Percentiles rank a stretch among this genome's conserved stretches.
phyloP scores from a whole-genome alignment of 768 basidiomycete species.

The Lepiota venenata region DNA sequence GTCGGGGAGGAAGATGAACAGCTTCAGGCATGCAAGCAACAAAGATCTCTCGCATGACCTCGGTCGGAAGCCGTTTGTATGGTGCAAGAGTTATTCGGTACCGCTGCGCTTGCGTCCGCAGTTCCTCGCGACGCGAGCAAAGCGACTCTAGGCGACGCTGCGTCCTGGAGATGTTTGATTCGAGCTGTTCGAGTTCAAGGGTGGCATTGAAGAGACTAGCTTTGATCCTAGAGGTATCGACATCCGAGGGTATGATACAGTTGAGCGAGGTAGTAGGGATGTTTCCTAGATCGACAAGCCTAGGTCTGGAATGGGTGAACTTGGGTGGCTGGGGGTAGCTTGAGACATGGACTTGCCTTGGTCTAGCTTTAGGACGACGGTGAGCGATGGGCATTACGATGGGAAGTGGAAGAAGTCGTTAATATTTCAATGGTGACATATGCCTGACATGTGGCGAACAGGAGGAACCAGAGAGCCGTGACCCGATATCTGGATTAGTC shows the following conservation, averaged over 20 bases:
- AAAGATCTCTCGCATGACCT: slow-evolving; percentile 17
- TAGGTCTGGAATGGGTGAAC: background rate
- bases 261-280: slow-evolving; percentile 2
- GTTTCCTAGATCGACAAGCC: slow-evolving; percentile 5
- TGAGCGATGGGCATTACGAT: slow-evolving; percentile 8
- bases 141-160: slow-evolving; percentile 7
- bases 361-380: background rate
- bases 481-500: slow-evolving; percentile 3
- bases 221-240: slow-evolving; percentile 1
- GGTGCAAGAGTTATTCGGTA: slow-evolving; percentile 19
- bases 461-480: slow-evolving; percentile 4
- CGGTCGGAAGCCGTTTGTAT: slow-evolving; percentile 18
- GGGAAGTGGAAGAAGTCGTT: background rate
- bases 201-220: slow-evolving; percentile 3
- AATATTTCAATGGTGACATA: background rate
- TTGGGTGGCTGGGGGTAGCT: too few species aligned
- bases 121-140: background rate
- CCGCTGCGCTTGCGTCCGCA: slow-evolving; percentile 3
- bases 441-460: slow-evolving; percentile 3
- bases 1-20: slow-evolving; percentile 10
- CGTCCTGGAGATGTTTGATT: slow-evolving; percentile 6
- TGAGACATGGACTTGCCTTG: background rate
- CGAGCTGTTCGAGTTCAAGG: slow-evolving; percentile 9
- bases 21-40: slow-evolving; percentile 10
- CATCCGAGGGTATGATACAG: slow-evolving; percentile 6